A percentile compares a stretch with the other conserved stretches of the same genome.
phyloP scores from a whole-genome alignment of 331 rosid genomes.

The Prunus yedoensis region DNA sequence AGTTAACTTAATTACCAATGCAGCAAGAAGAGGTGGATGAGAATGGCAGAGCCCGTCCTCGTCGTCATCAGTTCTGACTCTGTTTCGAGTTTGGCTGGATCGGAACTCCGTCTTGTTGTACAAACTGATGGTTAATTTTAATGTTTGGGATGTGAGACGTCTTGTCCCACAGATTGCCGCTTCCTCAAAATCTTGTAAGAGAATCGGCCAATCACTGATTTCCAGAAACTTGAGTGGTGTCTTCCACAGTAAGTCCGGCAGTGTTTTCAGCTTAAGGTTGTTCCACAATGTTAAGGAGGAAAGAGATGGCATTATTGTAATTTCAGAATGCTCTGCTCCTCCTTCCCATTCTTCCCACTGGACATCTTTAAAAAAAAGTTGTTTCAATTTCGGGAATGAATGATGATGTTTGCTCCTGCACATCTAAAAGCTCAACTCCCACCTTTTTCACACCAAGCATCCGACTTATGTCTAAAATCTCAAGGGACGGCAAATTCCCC shows the following conservation, averaged over 20 bases:
- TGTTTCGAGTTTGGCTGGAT: no score
- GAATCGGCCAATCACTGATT: neutral
- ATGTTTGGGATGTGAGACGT: slow-evolving; percentile 12
- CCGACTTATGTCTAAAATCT: neutral
- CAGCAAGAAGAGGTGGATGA: no score
- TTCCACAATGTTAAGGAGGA: neutral
- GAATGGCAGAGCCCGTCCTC: no score
- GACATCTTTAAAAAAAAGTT: neutral
- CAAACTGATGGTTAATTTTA: neutral
- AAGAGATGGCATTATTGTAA: slow-evolving; percentile 12
- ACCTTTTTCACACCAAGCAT: neutral
- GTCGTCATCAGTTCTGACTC: no score
- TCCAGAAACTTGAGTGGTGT: slow-evolving; percentile 12
- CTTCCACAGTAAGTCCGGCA: slow-evolving; percentile 15
- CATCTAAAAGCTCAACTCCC: neutral
- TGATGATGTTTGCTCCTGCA: neutral
- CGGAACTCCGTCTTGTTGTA: no score
- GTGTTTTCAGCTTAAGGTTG: neutral
- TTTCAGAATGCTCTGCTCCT: neutral
- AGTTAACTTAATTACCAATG: no score
- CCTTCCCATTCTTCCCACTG: slow-evolving; percentile 4
- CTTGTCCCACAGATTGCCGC: slow-evolving; percentile 4
- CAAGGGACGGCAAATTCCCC: slow-evolving; percentile 15
- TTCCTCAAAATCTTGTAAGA: neutral
- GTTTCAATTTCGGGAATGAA: slow-evolving; percentile 10